phyloP scores from a whole-genome alignment of 2,329 filamentous ascomycete species.

The Hymenoscyphus salicellus region DNA sequence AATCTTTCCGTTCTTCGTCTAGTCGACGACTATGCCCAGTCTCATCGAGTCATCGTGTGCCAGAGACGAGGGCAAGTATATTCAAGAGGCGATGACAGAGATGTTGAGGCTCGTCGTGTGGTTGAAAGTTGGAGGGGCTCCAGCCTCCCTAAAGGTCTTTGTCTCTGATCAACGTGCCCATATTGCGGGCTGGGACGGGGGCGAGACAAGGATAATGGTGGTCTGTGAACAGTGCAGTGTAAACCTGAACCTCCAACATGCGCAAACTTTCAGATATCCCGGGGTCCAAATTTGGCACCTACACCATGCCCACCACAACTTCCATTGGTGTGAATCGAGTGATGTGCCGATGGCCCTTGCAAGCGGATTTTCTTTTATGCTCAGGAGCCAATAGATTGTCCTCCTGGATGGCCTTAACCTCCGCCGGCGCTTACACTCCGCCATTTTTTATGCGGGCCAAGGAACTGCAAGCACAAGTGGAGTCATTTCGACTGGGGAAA shows the following conservation, averaged over 20 bases:
- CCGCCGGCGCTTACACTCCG: conserved; percentile 15
- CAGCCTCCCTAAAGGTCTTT: conserved; percentile 24
- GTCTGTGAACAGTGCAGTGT: conserved; percentile 3
- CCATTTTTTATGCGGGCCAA: conserved; percentile 11
- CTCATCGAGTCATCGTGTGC: conserved; percentile 26
- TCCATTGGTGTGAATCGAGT: conserved; percentile 20
- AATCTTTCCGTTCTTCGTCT: conserved; percentile 24
- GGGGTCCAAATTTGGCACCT: conserved; percentile 28
- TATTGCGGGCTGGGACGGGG: background rate
- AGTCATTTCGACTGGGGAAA: background rate
- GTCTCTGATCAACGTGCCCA: background rate
- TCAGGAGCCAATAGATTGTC: conserved; percentile 3
- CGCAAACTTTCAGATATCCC: conserved; percentile 11
- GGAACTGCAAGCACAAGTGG: background rate
- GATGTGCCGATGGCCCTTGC: conserved; percentile 17
- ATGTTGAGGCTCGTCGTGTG: conserved; percentile 24
- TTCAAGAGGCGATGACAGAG: background rate
- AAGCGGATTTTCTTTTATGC: conserved; percentile 1
- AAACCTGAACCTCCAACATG: conserved; percentile 4
- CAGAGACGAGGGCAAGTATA: conserved; percentile 13
- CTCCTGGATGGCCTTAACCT: conserved; percentile 5
- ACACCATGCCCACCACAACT: conserved; percentile 14
- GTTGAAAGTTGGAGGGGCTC: conserved; percentile 22
- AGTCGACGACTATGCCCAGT: conserved; percentile 24
- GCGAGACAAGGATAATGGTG: background rate